Evolutionary conservation across 2,329 filamentous ascomycete genomes (phyloP).

Genomic region (Trichoderma aggressivum): DNA sequence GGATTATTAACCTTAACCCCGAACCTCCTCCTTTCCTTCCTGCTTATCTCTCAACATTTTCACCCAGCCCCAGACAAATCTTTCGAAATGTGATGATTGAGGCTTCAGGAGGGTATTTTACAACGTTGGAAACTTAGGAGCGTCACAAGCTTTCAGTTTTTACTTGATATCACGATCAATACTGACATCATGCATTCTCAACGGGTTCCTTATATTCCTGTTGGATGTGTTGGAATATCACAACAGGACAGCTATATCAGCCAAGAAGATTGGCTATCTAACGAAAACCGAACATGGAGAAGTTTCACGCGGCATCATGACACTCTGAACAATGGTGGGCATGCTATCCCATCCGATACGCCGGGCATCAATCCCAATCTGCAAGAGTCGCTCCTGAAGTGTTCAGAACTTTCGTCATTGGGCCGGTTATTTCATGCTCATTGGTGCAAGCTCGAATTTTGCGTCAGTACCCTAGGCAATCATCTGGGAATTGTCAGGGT

Average conservation of each 20-base stretch:
- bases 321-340: neutral
- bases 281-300: constrained; percentile 7
- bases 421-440: constrained; percentile 32
- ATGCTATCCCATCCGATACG: constrained; percentile 26
- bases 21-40: neutral
- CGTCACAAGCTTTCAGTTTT: neutral
- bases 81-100: neutral
- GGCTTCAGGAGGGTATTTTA: no score
- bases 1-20: neutral
- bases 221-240: constrained; percentile 37
- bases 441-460: constrained; percentile 47
- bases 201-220: constrained; percentile 37
- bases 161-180: neutral
- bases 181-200: constrained; percentile 20
- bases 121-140: neutral
- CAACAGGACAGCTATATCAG: constrained; percentile 21
- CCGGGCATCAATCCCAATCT: constrained; percentile 23
- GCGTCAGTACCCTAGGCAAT: constrained; percentile 22
- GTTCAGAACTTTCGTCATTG: constrained; percentile 1
- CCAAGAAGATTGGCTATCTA: constrained; percentile 20
- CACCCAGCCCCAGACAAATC: neutral
- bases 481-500: constrained; percentile 45
- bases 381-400: constrained; percentile 27
- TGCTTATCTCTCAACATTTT: neutral
- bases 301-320: neutral